A percentile compares a stretch with the other conserved stretches of the same genome.
Evolutionary conservation across 1,284 basidiomycete genomes (phyloP).

Genomic region (Puccinia novopanici): DNA sequence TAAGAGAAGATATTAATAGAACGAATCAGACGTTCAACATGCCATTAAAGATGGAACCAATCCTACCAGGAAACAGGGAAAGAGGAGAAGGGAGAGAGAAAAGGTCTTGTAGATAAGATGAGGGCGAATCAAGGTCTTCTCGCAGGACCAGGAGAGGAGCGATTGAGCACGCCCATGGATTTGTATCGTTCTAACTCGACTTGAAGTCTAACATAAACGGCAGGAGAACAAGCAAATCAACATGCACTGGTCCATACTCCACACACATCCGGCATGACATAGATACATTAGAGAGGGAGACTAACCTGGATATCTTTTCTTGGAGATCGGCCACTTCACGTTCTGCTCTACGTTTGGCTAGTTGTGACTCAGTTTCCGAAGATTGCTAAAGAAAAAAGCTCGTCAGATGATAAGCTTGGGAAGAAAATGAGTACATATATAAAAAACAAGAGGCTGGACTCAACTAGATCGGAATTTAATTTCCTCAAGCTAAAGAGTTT

Average conservation of each 20-base stretch:
- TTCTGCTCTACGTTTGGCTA: slow-evolving; percentile 73
- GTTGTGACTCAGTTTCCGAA: slow-evolving; percentile 68
- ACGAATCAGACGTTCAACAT: background rate
- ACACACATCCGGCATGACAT: too few relatives aligned
- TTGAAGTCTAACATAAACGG: slow-evolving; percentile 36
- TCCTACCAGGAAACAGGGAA: background rate
- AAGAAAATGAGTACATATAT: slow-evolving; percentile 59
- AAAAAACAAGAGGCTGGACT: slow-evolving; percentile 65
- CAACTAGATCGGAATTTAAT: slow-evolving; percentile 56
- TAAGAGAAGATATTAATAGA: background rate
- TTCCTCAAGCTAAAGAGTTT: slow-evolving; percentile 54
- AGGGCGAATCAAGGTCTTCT: slow-evolving; percentile 20
- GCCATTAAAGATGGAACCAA: background rate
- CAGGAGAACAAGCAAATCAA: background rate
- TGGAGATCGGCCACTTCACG: slow-evolving; percentile 72
- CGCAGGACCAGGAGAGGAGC: slow-evolving; percentile 48
- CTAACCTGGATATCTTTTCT: slow-evolving; percentile 69
- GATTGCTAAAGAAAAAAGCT: slow-evolving; percentile 65
- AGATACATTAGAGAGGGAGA: background rate
- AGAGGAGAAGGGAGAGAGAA: slow-evolving; percentile 10
- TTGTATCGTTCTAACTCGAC: slow-evolving; percentile 50
- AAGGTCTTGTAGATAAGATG: background rate
- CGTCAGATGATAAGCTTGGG: slow-evolving; percentile 46
- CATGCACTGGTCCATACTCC: background rate
- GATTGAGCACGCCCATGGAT: slow-evolving; percentile 42